Conservation (phyloP, 345 rosid species). For the Pugionium dolabratum region DNA sequence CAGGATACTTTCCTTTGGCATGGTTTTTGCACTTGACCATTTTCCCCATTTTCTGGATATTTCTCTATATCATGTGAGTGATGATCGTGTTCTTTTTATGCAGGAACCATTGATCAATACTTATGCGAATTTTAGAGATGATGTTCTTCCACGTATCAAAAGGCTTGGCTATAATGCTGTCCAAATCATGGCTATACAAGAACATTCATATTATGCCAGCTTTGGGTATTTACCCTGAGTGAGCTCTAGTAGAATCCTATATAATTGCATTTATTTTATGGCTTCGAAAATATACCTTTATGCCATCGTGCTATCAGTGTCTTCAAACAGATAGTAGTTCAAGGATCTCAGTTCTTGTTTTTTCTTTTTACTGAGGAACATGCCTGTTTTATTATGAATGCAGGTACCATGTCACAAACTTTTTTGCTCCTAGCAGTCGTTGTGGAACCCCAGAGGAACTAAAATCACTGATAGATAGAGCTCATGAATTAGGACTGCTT, state of each 20-base stretch:
- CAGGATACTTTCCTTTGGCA: background rate
- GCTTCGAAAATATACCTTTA: background rate
- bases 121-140: constrained; percentile 85
- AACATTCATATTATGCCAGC: constrained; percentile 95
- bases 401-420: constrained; percentile 95
- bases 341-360: constrained; percentile 5
- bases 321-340: constrained; percentile 25
- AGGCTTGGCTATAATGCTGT: constrained; percentile 95
- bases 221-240: constrained; percentile 65
- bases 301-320: constrained; percentile 20
- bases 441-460: constrained; percentile 96
- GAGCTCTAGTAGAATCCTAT: constrained; percentile 17
- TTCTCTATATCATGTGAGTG: constrained; percentile 16
- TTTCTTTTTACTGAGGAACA: constrained; percentile 24
- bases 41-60: background rate
- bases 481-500: constrained; percentile 87
- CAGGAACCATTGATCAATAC: constrained; percentile 89
- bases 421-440: constrained; percentile 94
- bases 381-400: constrained; percentile 36
- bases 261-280: constrained; percentile 16
- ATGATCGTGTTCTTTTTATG: constrained; percentile 37
- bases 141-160: constrained; percentile 95
- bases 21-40: constrained; percentile 14
- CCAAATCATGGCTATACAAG: constrained; percentile 99
- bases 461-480: constrained; percentile 86